These are phyloP conservation scores for Akanthomyces muscarius DNA, from an alignment of 2,329 filamentous ascomycete genomes.

Conservation along the genomic window DNA sequence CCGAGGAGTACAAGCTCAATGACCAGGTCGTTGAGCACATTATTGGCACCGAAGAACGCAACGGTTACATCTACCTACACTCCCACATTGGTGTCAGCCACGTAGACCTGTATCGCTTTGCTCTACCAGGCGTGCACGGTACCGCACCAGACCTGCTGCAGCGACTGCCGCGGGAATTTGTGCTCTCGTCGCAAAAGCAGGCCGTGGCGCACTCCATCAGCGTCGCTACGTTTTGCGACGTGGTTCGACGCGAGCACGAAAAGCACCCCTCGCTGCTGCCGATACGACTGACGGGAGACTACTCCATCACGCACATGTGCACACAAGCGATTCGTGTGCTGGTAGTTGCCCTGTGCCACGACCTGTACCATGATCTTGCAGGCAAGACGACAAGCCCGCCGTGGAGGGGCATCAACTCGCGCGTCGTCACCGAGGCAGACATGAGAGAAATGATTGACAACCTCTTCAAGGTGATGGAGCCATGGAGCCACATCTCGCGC, in stretches of 20 bases:
- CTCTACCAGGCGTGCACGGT: slow-evolving; percentile 34
- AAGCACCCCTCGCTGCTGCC: slow-evolving; percentile 24
- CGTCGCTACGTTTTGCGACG: slow-evolving; percentile 34
- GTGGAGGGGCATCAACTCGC: slow-evolving; percentile 26
- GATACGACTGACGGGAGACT: slow-evolving; percentile 29
- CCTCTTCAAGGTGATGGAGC: slow-evolving; percentile 32
- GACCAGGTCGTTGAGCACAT: slow-evolving; percentile 33
- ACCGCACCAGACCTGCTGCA: slow-evolving; percentile 31
- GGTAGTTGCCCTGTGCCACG: slow-evolving; percentile 33
- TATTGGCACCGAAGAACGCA: slow-evolving; percentile 28
- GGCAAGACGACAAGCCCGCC: slow-evolving; percentile 36
- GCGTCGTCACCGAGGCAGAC: slow-evolving; percentile 29
- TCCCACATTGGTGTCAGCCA: slow-evolving; percentile 34
- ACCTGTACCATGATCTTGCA: slow-evolving; percentile 32
- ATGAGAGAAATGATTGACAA: slow-evolving; percentile 32
- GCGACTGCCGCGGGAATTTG: slow-evolving; percentile 34
- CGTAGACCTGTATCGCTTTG: slow-evolving; percentile 38
- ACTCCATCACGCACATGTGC: slow-evolving; percentile 30
- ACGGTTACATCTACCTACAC: slow-evolving; percentile 37
- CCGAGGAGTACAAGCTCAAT: slow-evolving; percentile 31
- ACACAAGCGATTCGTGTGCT: slow-evolving; percentile 32
- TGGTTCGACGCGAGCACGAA: slow-evolving; percentile 29
- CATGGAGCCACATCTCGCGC: slow-evolving; percentile 29
- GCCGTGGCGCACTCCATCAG: slow-evolving; percentile 37
- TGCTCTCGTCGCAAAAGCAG: slow-evolving; percentile 35